Evolutionary conservation across 306 rosid species (phyloP).

Genomic region (Adenanthera pavonina): DNA sequence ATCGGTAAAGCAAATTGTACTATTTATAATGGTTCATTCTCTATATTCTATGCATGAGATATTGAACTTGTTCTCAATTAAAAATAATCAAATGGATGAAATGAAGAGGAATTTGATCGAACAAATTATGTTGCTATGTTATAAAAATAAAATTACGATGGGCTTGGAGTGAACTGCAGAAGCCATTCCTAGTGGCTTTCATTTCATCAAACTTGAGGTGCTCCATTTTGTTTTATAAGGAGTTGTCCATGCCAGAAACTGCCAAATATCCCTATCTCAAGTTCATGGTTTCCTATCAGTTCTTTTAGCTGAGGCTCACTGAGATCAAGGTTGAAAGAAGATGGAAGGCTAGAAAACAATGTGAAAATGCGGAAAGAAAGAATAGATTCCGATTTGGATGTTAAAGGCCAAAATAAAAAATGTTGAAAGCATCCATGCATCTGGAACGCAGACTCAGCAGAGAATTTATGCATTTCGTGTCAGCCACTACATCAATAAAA

Average conservation of each 20-base stretch:
- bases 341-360: neutral
- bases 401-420: neutral
- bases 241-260: neutral
- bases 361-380: neutral
- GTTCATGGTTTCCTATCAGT: neutral
- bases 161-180: neutral
- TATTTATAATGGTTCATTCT: too few relatives aligned
- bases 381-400: neutral
- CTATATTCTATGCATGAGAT: too few relatives aligned
- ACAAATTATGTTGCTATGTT: neutral
- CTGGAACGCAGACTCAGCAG: neutral
- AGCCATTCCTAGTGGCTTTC: neutral
- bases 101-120: neutral
- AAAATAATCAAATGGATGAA: neutral
- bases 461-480: conserved; percentile 17
- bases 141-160: neutral
- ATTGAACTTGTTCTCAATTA: neutral
- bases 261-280: neutral
- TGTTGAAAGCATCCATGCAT: neutral
- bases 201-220: neutral
- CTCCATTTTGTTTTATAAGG: neutral
- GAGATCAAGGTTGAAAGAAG: conserved; percentile 7
- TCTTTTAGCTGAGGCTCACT: neutral
- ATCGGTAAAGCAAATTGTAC: too few relatives aligned
- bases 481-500: neutral